Conservation (phyloP, 805 yeast species). For the Candida stauntonica region DNA sequence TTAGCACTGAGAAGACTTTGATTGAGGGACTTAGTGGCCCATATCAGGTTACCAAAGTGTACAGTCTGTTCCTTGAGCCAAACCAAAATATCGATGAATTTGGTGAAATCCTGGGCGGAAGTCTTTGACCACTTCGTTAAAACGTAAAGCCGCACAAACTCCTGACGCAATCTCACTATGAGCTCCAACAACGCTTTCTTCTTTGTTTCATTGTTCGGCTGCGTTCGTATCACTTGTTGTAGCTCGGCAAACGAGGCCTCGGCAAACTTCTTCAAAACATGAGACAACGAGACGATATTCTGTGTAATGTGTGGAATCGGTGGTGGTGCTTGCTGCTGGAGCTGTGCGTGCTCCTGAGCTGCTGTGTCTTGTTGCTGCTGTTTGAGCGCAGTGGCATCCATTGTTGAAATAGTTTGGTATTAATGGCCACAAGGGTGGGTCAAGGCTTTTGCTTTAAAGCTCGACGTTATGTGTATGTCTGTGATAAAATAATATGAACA, state of each 20-base stretch:
- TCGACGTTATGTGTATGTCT: no score
- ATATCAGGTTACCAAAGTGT: constrained; percentile 56
- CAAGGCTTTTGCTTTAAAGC: no score
- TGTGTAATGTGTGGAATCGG: constrained; percentile 70
- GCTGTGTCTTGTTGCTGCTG: constrained; percentile 6
- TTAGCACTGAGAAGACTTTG: constrained; percentile 82
- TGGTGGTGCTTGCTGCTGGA: constrained; percentile 3
- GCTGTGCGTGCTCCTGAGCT: constrained; percentile 1
- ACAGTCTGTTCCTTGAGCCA: constrained; percentile 83
- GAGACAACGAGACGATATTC: constrained; percentile 61
- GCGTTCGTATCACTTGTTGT: constrained; percentile 53
- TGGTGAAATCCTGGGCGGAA: constrained; percentile 64
- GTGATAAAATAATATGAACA: no score
- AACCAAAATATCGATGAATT: constrained; percentile 77
- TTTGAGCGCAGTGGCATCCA: constrained; percentile 8
- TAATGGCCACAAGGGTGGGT: no score
- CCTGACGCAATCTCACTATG: constrained; percentile 71
- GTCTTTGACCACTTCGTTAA: constrained; percentile 81
- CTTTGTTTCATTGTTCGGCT: constrained; percentile 56
- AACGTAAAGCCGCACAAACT: constrained; percentile 80
- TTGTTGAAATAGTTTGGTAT: no score
- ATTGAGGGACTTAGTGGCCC: constrained; percentile 64
- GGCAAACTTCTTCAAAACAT: constrained; percentile 54
- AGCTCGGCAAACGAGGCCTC: constrained; percentile 62
- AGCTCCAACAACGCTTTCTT: constrained; percentile 67